Evolutionary conservation across 306 rosid genomes (phyloP), one percentile per base, ranked within the genome.

Genomic region (Lathyrus aphaca): DNA sequence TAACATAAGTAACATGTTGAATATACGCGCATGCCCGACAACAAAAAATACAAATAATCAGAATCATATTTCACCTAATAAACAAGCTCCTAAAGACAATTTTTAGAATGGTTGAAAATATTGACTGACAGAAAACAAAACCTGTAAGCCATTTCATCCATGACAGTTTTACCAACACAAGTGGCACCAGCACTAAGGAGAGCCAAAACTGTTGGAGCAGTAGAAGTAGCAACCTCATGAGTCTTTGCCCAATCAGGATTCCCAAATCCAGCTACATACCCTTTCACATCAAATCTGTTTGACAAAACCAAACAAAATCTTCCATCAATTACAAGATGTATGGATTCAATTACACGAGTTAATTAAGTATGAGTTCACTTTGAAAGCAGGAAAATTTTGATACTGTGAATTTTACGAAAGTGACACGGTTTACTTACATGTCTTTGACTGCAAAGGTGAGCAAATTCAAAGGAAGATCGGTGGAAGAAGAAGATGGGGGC

Each of bases 141-240:
- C 98, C 98, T 73, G 82, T 81, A 90, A 23, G 98, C 98, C 98
- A 90, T 84, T 88, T 94, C 98, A 71, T 94, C 98, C 98, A 90
- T 82, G 75, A 86, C 83, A 68, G 97, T 94, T 82, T 75, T 88
- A 71, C 98, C 98, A 56, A 85, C 74, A 68, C 87, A 88, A 23
- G 86, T 88, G 56, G 96, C 99, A 55, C 99, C 99, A 56, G 82
- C 95, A n/a, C 51, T 71, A 10, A 88, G 81, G 48, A 91, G 48
- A 32, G 87, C 71, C 81, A 67, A 56, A 64, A 91, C 81, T 17
- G 89, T 77, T 16, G 95, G 95, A 63, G 99, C 95, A 8, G 96
- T 87, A 12, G 85, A 87, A 17, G 74, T 78, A 63, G 97, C 92
- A 80, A 78, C 83, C 0, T 86, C 69, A 79, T 94, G 99, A 81